Evolutionary conservation across 768 basidiomycete genomes (phyloP).

Genomic region (Collybia nuda): DNA sequence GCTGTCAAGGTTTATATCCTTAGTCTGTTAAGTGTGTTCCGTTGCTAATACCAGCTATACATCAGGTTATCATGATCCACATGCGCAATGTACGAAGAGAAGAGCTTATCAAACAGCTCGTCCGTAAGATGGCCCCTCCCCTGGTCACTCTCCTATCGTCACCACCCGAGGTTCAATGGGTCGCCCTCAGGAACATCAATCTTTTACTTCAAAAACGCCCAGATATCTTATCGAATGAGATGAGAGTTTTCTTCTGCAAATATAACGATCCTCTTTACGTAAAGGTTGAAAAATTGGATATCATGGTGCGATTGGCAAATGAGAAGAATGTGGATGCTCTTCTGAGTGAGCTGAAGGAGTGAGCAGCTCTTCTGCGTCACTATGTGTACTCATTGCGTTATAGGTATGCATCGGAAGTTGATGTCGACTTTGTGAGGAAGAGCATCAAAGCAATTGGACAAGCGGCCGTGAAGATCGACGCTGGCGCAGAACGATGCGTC

Average conservation of each 20-base stretch:
- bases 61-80: conserved; percentile 97
- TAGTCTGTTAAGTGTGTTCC: neutral
- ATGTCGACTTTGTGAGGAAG: conserved; percentile 96
- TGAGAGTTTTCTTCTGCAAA: conserved; percentile 99
- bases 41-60: neutral
- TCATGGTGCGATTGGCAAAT: conserved; percentile 91
- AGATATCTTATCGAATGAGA: conserved; percentile 90
- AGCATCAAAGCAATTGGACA: conserved; percentile 97
- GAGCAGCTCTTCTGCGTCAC: conserved; percentile 23
- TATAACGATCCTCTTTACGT: conserved; percentile 99
- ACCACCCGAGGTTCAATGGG: conserved; percentile 98
- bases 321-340: conserved; percentile 95
- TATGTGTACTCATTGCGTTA: neutral
- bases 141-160: conserved; percentile 93
- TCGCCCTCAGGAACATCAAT: conserved; percentile 95
- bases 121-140: conserved; percentile 98
- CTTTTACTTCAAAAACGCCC: conserved; percentile 91
- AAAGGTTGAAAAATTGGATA: conserved; percentile 97
- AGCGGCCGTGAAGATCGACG: conserved; percentile 93
- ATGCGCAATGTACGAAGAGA: conserved; percentile 81
- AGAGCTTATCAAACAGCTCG: conserved; percentile 79
- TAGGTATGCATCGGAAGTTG: conserved; percentile 95
- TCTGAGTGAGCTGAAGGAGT: conserved; percentile 96
- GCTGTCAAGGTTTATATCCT: conserved; percentile 76
- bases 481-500: conserved; percentile 91